Evolutionary conservation across 768 basidiomycete species (phyloP).

Genomic region (Podaxis mareebaensis): DNA sequence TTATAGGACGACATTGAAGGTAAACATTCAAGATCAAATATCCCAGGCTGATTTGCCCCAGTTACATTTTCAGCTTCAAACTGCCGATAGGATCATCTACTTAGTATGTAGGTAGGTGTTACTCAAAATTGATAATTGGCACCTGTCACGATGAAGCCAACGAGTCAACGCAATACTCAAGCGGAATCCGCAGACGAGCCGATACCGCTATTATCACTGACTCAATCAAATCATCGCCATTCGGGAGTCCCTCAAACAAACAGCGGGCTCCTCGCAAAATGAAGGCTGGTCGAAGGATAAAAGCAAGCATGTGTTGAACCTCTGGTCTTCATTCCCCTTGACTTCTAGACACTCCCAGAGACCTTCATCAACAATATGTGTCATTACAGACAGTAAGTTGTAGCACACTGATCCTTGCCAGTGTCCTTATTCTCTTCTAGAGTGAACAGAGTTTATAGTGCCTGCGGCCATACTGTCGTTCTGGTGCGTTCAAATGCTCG

Average conservation of each 20-base stretch:
- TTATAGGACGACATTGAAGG: too few relatives aligned
- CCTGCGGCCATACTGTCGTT: constrained; percentile 3
- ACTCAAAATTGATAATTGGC: constrained; percentile 2
- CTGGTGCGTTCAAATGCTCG: not conserved
- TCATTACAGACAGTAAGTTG: constrained; percentile 9
- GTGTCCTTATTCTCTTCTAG: not conserved
- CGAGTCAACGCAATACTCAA: not conserved
- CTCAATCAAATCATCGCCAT: constrained; percentile 10
- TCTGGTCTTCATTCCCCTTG: not conserved
- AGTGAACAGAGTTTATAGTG: not conserved
- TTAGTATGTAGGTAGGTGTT: not conserved
- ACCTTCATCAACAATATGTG: constrained; percentile 2
- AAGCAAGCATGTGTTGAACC: not conserved
- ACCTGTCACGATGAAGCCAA: constrained; percentile 12
- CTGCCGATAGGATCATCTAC: not conserved
- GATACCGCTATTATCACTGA: constrained; percentile 5
- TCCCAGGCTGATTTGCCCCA: not conserved
- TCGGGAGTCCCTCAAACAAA: constrained; percentile 10
- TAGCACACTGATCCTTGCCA: too few relatives aligned
- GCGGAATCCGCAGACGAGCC: not conserved
- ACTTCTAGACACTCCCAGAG: not conserved
- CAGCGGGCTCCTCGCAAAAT: constrained; percentile 1
- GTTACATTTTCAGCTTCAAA: not conserved
- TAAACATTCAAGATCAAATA: not conserved
- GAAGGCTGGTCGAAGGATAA: not conserved